Conservation (phyloP, 441 rosid species). For the Pelargonium myrrhifolium region DNA sequence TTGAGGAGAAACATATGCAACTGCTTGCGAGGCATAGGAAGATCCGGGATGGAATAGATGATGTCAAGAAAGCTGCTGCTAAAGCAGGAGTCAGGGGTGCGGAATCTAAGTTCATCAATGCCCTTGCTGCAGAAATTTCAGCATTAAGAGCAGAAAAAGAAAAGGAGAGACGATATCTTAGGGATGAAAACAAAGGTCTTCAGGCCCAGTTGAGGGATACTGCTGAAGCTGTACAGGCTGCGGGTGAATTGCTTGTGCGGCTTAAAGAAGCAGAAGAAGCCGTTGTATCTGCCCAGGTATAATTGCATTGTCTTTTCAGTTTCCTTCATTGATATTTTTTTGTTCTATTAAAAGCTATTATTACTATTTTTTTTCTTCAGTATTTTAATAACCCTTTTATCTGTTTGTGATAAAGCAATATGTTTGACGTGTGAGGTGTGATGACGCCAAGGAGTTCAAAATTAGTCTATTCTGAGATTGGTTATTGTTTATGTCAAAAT, state of each 20-base stretch:
- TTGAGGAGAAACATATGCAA: slow-evolving; percentile 87
- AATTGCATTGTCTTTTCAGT: slow-evolving; percentile 9
- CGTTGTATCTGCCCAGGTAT: slow-evolving; percentile 61
- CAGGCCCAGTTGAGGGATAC: slow-evolving; percentile 87
- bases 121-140: slow-evolving; percentile 88
- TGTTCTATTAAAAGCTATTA: background rate
- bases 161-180: slow-evolving; percentile 69
- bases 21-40: slow-evolving; percentile 85
- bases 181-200: slow-evolving; percentile 87
- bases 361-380: no score
- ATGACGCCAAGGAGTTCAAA: no score
- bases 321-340: background rate
- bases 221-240: slow-evolving; percentile 97
- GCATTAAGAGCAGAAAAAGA: slow-evolving; percentile 78
- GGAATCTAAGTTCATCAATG: slow-evolving; percentile 87
- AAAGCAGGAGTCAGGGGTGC: slow-evolving; percentile 92
- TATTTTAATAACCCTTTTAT: no score
- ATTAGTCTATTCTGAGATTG: no score
- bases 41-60: slow-evolving; percentile 87
- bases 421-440: no score
- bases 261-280: slow-evolving; percentile 95
- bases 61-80: slow-evolving; percentile 87
- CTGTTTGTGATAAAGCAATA: no score
- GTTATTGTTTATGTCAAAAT: no score
- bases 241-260: slow-evolving; percentile 89